phyloP scores from a whole-genome alignment of 345 rosid species.

The Populus alba region DNA sequence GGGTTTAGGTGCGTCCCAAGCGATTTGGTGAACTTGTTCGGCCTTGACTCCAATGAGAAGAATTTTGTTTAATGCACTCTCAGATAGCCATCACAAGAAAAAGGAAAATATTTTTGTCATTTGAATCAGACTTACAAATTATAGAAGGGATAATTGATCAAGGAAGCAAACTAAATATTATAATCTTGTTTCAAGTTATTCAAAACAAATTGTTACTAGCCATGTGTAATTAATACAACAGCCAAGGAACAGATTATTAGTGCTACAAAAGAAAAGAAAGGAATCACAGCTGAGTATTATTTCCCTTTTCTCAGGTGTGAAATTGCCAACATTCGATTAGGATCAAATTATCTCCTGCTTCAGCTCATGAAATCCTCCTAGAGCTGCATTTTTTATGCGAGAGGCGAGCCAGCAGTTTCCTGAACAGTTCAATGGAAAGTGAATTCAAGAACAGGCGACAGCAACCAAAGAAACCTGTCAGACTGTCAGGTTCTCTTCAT shows the following conservation, averaged over 20 bases:
- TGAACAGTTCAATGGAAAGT: not conserved
- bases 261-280: not conserved
- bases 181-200: not conserved
- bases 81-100: too few relatives aligned
- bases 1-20: too few relatives aligned
- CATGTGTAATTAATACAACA: not conserved
- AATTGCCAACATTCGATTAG: not conserved
- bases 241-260: not conserved
- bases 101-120: too few relatives aligned
- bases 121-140: not conserved
- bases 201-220: not conserved
- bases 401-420: not conserved
- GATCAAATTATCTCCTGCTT: not conserved
- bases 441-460: not conserved
- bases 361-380: not conserved
- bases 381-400: not conserved
- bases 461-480: not conserved
- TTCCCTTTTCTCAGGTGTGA: not conserved
- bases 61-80: too few relatives aligned
- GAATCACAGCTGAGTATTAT: not conserved
- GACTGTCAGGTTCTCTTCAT: not conserved
- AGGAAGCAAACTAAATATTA: not conserved
- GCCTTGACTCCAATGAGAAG: too few relatives aligned
- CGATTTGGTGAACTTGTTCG: too few relatives aligned
- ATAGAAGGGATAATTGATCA: not conserved